Evolutionary conservation across 1,139 yeast genomes (phyloP).

Genomic region (Geotrichum aggregatum): DNA sequence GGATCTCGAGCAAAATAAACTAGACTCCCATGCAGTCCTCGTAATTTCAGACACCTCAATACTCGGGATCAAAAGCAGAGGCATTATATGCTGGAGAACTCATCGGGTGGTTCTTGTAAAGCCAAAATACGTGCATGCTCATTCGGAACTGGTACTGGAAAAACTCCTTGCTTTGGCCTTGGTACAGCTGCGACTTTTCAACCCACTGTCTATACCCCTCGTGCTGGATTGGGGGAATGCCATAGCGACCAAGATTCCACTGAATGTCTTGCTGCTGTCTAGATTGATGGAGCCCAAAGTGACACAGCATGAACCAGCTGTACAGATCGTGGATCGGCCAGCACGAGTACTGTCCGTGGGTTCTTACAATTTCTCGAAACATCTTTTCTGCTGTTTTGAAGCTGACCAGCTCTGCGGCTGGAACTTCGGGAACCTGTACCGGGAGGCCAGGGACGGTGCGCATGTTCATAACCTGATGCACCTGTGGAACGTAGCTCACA

Average conservation of each 20-base stretch:
- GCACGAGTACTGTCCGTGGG: conserved; percentile 2
- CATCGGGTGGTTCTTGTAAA: conserved; percentile 3
- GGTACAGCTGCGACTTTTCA: conserved; percentile 1
- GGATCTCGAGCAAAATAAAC: too few relatives aligned
- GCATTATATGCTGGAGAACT: background rate
- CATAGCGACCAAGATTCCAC: conserved; percentile 1
- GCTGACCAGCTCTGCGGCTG: background rate
- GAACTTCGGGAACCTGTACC: background rate
- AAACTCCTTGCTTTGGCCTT: background rate
- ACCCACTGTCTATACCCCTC: conserved; percentile 3
- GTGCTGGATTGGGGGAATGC: conserved; percentile 3
- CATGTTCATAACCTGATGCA: too few relatives aligned
- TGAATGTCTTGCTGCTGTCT: background rate
- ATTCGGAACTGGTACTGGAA: background rate
- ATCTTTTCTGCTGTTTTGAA: background rate
- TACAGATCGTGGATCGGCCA: conserved; percentile 9
- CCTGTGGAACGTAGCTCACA: background rate
- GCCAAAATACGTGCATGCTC: background rate
- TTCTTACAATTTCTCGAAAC: background rate
- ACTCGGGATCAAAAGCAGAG: too few relatives aligned
- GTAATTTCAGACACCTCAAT: too few relatives aligned
- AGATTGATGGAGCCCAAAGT: background rate
- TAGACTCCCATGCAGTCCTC: too few relatives aligned
- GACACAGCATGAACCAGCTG: conserved; percentile 7
- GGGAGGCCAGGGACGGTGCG: conserved; percentile 3